phyloP scores from a whole-genome alignment of 768 basidiomycete species.

The Phaffia tasmanica region DNA sequence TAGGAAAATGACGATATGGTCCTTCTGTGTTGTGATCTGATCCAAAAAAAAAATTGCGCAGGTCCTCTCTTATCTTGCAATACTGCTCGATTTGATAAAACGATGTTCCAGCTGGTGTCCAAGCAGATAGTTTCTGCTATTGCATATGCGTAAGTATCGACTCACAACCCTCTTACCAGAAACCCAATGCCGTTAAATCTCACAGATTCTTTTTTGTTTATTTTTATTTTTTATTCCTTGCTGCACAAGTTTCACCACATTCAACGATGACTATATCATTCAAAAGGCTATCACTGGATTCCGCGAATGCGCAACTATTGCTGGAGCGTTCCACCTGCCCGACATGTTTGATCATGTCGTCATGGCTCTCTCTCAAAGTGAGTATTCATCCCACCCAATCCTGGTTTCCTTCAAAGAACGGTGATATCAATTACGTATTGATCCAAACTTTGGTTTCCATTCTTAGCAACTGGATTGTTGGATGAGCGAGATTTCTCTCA shows the following conservation, averaged over 20 bases:
- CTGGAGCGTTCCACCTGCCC: constrained; percentile 73
- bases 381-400: neutral
- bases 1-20: constrained; percentile 1
- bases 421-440: too few relatives aligned
- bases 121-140: constrained; percentile 86
- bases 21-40: neutral
- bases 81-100: constrained; percentile 65
- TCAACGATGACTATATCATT: constrained; percentile 93
- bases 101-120: constrained; percentile 93
- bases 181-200: neutral
- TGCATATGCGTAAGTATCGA: constrained; percentile 53
- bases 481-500: constrained; percentile 51
- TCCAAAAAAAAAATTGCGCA: too few relatives aligned
- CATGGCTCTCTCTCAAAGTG: constrained; percentile 56
- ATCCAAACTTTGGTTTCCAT: neutral
- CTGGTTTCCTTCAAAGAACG: neutral
- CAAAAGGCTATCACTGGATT: constrained; percentile 93
- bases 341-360: constrained; percentile 98
- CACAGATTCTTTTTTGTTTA: neutral
- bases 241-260: constrained; percentile 58
- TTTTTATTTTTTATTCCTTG: neutral
- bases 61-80: constrained; percentile 66
- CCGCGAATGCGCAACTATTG: constrained; percentile 86
- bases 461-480: constrained; percentile 64
- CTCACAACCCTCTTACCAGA: neutral